A percentile compares a stretch with the other conserved stretches of the same genome.
Evolutionary conservation across 306 rosid species (phyloP).

Genomic region (Aeschynomene evenia): DNA sequence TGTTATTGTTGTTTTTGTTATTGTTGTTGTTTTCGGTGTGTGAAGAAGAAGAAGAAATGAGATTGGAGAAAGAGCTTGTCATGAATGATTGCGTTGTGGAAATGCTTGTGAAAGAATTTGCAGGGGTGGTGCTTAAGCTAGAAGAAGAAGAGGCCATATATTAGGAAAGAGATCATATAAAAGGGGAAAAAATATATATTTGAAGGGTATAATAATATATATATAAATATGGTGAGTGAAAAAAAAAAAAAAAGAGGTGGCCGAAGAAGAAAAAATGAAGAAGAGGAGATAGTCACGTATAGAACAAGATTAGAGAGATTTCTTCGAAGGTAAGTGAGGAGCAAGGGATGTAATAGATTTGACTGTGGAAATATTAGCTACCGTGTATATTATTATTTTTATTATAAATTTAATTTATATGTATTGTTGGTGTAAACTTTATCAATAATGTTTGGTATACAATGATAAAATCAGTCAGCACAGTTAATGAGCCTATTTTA

Average conservation of each 20-base stretch:
- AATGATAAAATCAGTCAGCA: too few relatives aligned
- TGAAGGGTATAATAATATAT: neutral
- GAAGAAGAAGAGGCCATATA: constrained; percentile 50
- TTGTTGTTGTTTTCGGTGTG: neutral
- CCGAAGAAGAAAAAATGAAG: neutral
- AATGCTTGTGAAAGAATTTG: constrained; percentile 33
- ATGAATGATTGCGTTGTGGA: constrained; percentile 37
- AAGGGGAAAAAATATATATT: neutral
- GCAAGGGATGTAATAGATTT: neutral
- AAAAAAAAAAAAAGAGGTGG: neutral
- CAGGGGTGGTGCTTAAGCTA: constrained; percentile 49
- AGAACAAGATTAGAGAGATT: constrained; percentile 30
- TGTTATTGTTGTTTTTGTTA: neutral
- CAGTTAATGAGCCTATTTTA: too few relatives aligned
- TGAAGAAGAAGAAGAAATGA: constrained; percentile 44
- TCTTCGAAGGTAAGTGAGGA: constrained; percentile 42
- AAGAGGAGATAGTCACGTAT: constrained; percentile 48
- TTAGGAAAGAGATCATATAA: neutral
- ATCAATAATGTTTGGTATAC: too few relatives aligned
- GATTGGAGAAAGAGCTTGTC: constrained; percentile 78
- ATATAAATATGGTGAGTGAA: neutral
- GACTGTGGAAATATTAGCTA: neutral
- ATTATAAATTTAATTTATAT: too few relatives aligned
- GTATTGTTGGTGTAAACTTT: too few relatives aligned
- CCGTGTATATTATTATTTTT: neutral